phyloP scores from a whole-genome alignment of 108 stramenopile species.

The Fragilaria crotonensis region DNA sequence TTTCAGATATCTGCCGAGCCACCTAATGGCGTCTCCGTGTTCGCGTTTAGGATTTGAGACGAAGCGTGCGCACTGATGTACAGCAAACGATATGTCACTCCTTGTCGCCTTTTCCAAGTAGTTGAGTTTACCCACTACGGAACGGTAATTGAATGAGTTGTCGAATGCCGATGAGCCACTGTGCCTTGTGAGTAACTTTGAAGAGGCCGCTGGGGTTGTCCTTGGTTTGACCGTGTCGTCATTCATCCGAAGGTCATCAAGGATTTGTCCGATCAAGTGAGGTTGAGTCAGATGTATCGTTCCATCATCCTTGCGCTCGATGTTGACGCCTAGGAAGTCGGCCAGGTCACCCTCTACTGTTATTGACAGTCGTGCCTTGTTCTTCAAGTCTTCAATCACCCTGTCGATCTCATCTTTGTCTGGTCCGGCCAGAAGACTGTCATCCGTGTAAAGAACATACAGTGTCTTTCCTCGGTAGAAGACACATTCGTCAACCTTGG shows the following conservation, averaged over 20 bases:
- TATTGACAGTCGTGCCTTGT: constrained; percentile 10
- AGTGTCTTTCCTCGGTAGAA: constrained; percentile 32
- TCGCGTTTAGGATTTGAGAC: constrained; percentile 15
- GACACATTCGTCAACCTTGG: constrained; percentile 36
- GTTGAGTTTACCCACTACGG: constrained; percentile 25
- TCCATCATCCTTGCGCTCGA: constrained; percentile 17
- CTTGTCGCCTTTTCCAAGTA: constrained; percentile 24
- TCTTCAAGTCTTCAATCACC: constrained; percentile 5
- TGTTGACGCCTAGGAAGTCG: constrained; percentile 46
- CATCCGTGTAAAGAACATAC: constrained; percentile 38
- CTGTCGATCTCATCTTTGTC: constrained; percentile 16
- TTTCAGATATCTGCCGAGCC: constrained; percentile 23
- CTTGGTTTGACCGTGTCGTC: neutral
- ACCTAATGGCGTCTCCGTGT: constrained; percentile 21
- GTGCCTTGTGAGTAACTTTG: constrained; percentile 1
- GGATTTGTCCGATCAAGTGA: constrained; percentile 29
- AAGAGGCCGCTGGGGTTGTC: neutral
- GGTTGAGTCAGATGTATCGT: constrained; percentile 34
- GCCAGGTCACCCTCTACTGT: constrained; percentile 35
- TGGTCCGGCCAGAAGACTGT: constrained; percentile 24
- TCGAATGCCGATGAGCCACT: constrained; percentile 1
- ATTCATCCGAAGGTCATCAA: constrained; percentile 6
- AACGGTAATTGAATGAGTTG: constrained; percentile 20
- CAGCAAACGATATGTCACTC: constrained; percentile 19
- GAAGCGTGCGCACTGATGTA: constrained; percentile 26